Evolutionary conservation across 2,329 filamentous ascomycete genomes (phyloP).

Genomic region (Corinectria fuckeliana): DNA sequence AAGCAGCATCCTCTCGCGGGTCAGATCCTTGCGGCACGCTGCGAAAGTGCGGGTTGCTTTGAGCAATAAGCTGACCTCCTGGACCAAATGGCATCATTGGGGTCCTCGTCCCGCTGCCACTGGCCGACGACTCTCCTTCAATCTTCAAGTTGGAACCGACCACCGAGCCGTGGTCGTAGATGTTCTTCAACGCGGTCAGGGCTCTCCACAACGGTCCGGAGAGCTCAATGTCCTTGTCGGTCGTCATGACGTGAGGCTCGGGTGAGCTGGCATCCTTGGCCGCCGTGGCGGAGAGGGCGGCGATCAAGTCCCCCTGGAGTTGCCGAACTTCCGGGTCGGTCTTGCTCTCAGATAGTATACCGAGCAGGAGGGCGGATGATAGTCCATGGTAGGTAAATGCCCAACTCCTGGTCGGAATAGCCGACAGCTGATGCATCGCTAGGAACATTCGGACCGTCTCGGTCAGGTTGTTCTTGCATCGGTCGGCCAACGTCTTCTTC

Average conservation of each 20-base stretch:
- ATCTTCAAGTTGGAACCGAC: slow-evolving; percentile 57
- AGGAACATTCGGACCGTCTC: slow-evolving; percentile 73
- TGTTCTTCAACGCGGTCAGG: slow-evolving; percentile 66
- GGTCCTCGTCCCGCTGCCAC: slow-evolving; percentile 54
- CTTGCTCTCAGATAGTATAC: slow-evolving; percentile 68
- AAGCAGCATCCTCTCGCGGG: slow-evolving; percentile 65
- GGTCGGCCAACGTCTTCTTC: slow-evolving; percentile 60
- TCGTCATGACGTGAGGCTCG: slow-evolving; percentile 58
- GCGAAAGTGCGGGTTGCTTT: slow-evolving; percentile 37
- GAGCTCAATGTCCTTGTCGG: slow-evolving; percentile 66
- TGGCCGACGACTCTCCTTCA: slow-evolving; percentile 54
- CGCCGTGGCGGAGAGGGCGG: slow-evolving; percentile 67
- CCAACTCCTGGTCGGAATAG: slow-evolving; percentile 71
- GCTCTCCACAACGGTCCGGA: slow-evolving; percentile 68
- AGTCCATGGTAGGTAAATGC: slow-evolving; percentile 72
- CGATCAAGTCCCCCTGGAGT: slow-evolving; percentile 68
- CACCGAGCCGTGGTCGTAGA: slow-evolving; percentile 69
- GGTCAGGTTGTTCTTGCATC: slow-evolving; percentile 67
- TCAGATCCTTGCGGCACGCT: slow-evolving; percentile 47
- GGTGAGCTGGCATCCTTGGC: slow-evolving; percentile 66
- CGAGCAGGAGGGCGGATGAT: slow-evolving; percentile 68
- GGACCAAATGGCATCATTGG: slow-evolving; percentile 43
- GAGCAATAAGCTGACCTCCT: slow-evolving; percentile 30
- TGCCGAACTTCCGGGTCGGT: slow-evolving; percentile 67
- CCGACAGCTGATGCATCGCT: slow-evolving; percentile 71